phyloP scores from a whole-genome alignment of 345 rosid genomes.

The Conringia planisiliqua region DNA sequence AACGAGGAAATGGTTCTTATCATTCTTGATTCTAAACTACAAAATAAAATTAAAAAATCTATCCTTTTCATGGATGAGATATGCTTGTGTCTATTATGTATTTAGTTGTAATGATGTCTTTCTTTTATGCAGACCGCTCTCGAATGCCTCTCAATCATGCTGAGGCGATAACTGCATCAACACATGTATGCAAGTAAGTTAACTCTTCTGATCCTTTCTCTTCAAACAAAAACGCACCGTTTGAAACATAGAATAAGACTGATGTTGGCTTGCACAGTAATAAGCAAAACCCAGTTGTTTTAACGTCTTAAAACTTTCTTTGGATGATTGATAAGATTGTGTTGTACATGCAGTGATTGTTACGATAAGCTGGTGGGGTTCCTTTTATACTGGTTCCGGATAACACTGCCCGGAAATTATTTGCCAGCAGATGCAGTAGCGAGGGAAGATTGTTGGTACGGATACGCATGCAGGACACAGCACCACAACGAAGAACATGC shows the following conservation, averaged over 20 bases:
- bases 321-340: background rate
- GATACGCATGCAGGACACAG: conserved; percentile 78
- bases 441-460: conserved; percentile 93
- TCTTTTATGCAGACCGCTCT: conserved; percentile 56
- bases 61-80: no score
- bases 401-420: conserved; percentile 46
- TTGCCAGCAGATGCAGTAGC: conserved; percentile 55
- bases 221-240: background rate
- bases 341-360: conserved; percentile 54
- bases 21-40: background rate
- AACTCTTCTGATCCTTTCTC: background rate
- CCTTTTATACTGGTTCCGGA: conserved; percentile 80
- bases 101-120: background rate
- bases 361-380: conserved; percentile 73
- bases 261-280: background rate
- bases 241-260: background rate
- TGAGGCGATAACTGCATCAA: conserved; percentile 61
- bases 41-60: background rate
- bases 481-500: conserved; percentile 88
- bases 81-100: background rate
- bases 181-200: conserved; percentile 80
- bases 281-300: no score
- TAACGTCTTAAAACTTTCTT: no score
- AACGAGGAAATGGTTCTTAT: background rate
- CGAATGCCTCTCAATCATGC: conserved; percentile 78